These are phyloP conservation scores for Claviceps sp. DNA, from an alignment of 2,329 filamentous ascomycete genomes.

Conservation along the genomic window DNA sequence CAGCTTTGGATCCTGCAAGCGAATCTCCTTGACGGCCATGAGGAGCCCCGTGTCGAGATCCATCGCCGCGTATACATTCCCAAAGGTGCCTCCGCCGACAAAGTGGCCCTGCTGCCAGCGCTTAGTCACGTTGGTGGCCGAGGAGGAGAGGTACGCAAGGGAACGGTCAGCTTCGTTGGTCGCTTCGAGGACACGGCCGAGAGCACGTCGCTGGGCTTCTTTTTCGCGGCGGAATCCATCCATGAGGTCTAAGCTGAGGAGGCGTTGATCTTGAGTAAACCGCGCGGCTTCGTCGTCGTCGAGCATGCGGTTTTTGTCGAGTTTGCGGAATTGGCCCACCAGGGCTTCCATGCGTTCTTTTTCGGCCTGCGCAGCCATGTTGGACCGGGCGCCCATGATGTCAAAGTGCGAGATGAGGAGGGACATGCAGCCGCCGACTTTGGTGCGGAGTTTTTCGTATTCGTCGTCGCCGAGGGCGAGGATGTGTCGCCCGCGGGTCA, in stretches of 20 bases:
- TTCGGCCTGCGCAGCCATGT: conserved; percentile 84
- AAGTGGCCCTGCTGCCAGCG: conserved; percentile 99
- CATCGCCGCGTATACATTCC: conserved; percentile 93
- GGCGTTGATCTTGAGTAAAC: conserved; percentile 61
- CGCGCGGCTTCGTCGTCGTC: conserved; percentile 78
- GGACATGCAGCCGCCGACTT: conserved; percentile 95
- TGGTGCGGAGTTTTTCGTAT: conserved; percentile 67
- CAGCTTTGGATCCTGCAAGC: conserved; percentile 87
- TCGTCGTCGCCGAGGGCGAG: conserved; percentile 81
- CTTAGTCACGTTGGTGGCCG: conserved; percentile 86
- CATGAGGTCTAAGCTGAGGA: conserved; percentile 59
- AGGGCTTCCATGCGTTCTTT: conserved; percentile 75
- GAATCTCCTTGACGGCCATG: conserved; percentile 98
- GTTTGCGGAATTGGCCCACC: conserved; percentile 58
- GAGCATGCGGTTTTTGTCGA: conserved; percentile 59
- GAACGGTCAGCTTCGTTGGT: conserved; percentile 94
- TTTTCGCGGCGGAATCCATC: conserved; percentile 68
- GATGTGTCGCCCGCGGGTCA: conserved; percentile 89
- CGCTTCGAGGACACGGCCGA: conserved; percentile 84
- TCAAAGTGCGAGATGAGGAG: conserved; percentile 96
- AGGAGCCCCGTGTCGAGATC: conserved; percentile 91
- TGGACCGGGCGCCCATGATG: conserved; percentile 94
- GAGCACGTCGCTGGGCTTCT: conserved; percentile 71
- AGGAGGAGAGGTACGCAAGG: conserved; percentile 83
- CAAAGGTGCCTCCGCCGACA: conserved; percentile 91